These are phyloP conservation scores for Syncephalastrum racemosum DNA, from an alignment of 371 early-diverging fungal species.

Conservation along the genomic window DNA sequence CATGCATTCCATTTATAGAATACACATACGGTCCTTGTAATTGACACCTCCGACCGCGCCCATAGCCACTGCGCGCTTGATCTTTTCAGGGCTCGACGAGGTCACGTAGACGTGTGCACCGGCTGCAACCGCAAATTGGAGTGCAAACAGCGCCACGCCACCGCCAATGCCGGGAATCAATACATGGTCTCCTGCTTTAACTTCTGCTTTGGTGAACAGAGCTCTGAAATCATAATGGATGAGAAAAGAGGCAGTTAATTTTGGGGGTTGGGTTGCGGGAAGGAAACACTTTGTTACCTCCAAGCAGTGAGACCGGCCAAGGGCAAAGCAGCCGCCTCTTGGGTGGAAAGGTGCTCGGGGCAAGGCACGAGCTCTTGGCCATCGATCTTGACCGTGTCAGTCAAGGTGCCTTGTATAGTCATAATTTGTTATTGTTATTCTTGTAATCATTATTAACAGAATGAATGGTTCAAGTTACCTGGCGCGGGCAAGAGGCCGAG, in stretches of 20 bases:
- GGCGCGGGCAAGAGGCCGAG: slow-evolving; percentile 56
- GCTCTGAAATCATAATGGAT: slow-evolving; percentile 29
- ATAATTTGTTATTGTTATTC: neutral
- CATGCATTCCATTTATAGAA: neutral
- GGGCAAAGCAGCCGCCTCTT: slow-evolving; percentile 72
- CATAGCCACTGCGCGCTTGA: slow-evolving; percentile 55
- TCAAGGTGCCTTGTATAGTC: slow-evolving; percentile 49
- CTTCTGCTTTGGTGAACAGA: slow-evolving; percentile 58
- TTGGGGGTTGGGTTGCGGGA: neutral
- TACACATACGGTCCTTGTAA: slow-evolving; percentile 60
- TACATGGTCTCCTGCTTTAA: slow-evolving; percentile 57
- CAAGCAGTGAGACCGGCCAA: slow-evolving; percentile 72
- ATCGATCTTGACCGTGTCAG: slow-evolving; percentile 55
- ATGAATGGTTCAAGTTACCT: slow-evolving; percentile 23
- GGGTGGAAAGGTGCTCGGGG: slow-evolving; percentile 59
- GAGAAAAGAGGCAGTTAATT: neutral
- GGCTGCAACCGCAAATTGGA: slow-evolving; percentile 66
- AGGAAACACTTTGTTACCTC: slow-evolving; percentile 25
- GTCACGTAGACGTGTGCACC: slow-evolving; percentile 77
- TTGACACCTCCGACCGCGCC: slow-evolving; percentile 74
- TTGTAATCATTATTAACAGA: too few relatives aligned
- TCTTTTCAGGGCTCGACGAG: slow-evolving; percentile 64
- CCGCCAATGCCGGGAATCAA: slow-evolving; percentile 79
- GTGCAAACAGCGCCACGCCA: slow-evolving; percentile 71
- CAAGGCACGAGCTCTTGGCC: slow-evolving; percentile 48